Percentiles rank a stretch among this genome's conserved stretches.
Evolutionary conservation across 2,329 filamentous ascomycete species (phyloP).

Genomic region (Dryadomyces sulphureus): DNA sequence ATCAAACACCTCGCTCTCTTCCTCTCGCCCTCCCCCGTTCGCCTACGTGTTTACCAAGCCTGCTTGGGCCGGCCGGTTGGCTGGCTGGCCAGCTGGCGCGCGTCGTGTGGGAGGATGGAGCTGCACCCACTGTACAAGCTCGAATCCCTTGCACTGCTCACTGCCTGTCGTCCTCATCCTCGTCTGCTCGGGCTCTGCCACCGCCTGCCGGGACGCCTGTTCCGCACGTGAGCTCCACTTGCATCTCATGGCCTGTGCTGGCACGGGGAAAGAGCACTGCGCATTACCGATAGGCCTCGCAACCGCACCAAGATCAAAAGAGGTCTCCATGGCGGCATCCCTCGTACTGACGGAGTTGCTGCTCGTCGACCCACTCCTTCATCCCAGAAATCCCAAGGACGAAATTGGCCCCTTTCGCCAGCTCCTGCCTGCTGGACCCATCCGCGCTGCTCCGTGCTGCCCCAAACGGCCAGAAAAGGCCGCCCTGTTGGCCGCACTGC

Average conservation of each 20-base stretch:
- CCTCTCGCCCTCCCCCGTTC: no score
- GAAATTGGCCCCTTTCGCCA: conserved; percentile 1
- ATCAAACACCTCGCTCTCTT: no score
- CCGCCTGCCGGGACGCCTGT: background rate
- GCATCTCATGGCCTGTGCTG: background rate
- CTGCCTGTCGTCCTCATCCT: no score
- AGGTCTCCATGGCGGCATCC: background rate
- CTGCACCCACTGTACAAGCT: no score
- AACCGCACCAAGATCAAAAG: background rate
- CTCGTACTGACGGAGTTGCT: background rate
- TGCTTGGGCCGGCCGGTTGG: background rate
- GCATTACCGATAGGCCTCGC: background rate
- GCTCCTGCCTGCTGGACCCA: background rate
- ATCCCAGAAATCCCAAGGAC: no score
- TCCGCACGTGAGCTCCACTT: background rate
- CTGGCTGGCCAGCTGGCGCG: background rate
- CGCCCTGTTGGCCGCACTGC: no score
- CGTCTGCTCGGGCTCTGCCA: no score
- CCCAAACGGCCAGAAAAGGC: no score
- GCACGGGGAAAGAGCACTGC: background rate
- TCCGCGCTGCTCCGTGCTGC: no score
- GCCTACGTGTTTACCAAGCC: background rate
- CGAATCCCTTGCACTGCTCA: no score
- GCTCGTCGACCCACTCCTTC: background rate
- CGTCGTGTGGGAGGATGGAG: background rate